phyloP scores from a whole-genome alignment of 2,329 filamentous ascomycete species.

The Ceratocystis lukuohia region DNA sequence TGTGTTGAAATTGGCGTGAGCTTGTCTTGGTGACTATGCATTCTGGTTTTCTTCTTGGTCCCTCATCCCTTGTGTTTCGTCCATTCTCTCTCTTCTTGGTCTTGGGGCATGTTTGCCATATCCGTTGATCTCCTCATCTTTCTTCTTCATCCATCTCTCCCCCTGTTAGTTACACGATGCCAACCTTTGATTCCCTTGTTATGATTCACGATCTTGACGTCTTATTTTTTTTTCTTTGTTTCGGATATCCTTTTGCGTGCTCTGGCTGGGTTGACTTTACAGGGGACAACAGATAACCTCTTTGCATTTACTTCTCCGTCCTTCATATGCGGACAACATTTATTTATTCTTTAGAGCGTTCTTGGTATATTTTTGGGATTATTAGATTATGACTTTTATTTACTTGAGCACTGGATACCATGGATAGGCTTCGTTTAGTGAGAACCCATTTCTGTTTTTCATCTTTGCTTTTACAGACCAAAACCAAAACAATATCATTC shows the following conservation, averaged over 20 bases:
- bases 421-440: neutral
- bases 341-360: neutral
- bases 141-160: neutral
- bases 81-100: neutral
- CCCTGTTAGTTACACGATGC: neutral
- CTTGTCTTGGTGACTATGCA: neutral
- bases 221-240: neutral
- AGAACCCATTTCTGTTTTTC: neutral
- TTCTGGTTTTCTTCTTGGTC: neutral
- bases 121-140: neutral
- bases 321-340: neutral
- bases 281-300: neutral
- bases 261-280: neutral
- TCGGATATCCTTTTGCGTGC: neutral
- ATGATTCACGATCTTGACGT: slow-evolving; percentile 3
- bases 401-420: neutral
- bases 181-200: neutral
- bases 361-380: neutral
- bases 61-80: neutral
- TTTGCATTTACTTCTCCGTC: neutral
- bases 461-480: too few species aligned
- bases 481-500: too few species aligned
- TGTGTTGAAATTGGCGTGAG: too few species aligned
- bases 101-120: neutral
- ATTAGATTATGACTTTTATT: neutral